Evolutionary conservation across 2,329 filamentous ascomycete species (phyloP).

Genomic region (Fusarium xylarioides): DNA sequence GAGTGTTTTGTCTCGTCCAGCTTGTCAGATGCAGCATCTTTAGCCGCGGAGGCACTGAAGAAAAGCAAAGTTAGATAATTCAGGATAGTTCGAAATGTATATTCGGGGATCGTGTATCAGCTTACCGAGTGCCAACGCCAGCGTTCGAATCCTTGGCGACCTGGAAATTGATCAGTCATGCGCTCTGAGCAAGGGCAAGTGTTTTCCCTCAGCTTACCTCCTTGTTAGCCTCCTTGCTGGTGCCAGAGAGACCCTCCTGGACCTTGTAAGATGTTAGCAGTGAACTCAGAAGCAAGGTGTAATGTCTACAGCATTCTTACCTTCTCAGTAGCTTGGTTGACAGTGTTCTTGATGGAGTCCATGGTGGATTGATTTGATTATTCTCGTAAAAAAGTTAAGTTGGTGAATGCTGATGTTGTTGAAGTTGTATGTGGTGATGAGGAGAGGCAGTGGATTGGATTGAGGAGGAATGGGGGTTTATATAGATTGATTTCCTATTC

Average conservation of each 20-base stretch:
- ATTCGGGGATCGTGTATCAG: not conserved
- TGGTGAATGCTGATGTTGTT: conserved; percentile 1
- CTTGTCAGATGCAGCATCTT: not conserved
- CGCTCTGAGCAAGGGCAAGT: not conserved
- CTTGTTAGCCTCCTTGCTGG: conserved; percentile 77
- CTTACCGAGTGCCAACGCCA: not conserved
- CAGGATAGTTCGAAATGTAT: not conserved
- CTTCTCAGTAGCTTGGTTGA: conserved; percentile 54
- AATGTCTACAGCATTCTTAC: not conserved
- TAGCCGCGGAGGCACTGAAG: not conserved
- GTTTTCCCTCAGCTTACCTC: conserved; percentile 35
- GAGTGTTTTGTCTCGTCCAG: not conserved
- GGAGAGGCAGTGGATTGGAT: not conserved
- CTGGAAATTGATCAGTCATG: not conserved
- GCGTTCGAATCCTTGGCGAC: not conserved
- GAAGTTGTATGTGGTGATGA: conserved; percentile 20
- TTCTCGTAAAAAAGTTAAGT: not conserved
- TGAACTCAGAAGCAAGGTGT: not conserved
- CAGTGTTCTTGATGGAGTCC: conserved; percentile 67
- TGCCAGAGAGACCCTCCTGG: conserved; percentile 63
- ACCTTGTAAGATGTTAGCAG: conserved; percentile 55
- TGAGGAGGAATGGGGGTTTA: conserved; percentile 23
- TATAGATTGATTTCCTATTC: conserved; percentile 24
- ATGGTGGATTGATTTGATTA: conserved; percentile 49
- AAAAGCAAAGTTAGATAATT: not conserved